Evolutionary conservation across 2,329 filamentous ascomycete genomes (phyloP).

Genomic region (Fusarium solani-melongenae): DNA sequence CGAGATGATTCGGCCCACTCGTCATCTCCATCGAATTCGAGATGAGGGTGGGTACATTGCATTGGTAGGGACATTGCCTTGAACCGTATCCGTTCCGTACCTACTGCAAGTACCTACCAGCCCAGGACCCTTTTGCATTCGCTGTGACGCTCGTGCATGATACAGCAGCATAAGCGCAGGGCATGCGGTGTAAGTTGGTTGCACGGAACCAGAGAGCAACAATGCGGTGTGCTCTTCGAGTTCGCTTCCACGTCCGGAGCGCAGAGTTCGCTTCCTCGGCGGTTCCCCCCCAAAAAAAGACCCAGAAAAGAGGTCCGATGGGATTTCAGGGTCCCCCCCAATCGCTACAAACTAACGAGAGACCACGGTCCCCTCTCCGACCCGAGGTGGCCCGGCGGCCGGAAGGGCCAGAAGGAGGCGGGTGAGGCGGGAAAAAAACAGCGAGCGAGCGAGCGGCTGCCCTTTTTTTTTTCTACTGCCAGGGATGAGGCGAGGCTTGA

Average conservation of each 20-base stretch:
- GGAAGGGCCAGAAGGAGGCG: constrained; percentile 31
- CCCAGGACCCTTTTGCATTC: background rate
- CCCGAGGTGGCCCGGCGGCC: constrained; percentile 36
- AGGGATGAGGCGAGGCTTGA: constrained; percentile 34
- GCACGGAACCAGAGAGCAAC: constrained; percentile 23
- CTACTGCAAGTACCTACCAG: background rate
- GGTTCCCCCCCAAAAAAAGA: constrained; percentile 5
- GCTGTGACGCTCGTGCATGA: constrained; percentile 16
- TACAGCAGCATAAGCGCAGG: constrained; percentile 1
- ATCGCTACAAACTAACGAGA: constrained; percentile 24
- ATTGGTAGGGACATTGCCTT: constrained; percentile 8
- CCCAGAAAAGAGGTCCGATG: constrained; percentile 22
- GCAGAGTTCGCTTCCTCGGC: constrained; percentile 21
- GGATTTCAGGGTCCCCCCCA: constrained; percentile 41
- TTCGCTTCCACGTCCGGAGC: constrained; percentile 10
- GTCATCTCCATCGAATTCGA: constrained; percentile 35
- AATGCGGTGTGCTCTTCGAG: constrained; percentile 27
- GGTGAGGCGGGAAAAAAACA: constrained; percentile 41
- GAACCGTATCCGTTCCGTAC: background rate
- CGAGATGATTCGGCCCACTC: constrained; percentile 41
- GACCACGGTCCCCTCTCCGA: constrained; percentile 7
- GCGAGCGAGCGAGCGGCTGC: background rate
- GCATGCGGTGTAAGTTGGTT: constrained; percentile 35
- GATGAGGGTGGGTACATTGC: constrained; percentile 25
- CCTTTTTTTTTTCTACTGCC: background rate